Conservation (phyloP, 2,329 filamentous ascomycete species). For the Harringtonia aguacate region DNA sequence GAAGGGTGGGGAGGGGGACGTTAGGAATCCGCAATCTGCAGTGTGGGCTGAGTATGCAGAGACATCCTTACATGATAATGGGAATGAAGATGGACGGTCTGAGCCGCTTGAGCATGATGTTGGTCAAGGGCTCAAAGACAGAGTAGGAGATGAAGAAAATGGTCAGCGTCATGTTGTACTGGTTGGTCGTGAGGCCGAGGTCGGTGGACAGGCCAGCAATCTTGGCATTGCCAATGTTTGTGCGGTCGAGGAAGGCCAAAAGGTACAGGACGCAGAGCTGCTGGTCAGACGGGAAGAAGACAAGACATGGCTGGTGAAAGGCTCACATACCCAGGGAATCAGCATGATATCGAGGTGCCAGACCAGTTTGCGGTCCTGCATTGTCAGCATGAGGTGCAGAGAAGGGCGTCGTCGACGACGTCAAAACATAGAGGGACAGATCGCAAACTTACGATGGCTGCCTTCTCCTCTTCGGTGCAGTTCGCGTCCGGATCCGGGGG, state of each 20-base stretch:
- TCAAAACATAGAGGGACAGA: too few species aligned
- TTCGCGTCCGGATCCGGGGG: slow-evolving; percentile 21
- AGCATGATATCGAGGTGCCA: slow-evolving; percentile 21
- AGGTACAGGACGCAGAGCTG: slow-evolving; percentile 61
- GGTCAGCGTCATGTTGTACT: slow-evolving; percentile 67
- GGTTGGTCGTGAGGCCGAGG: slow-evolving; percentile 46
- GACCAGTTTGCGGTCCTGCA: slow-evolving; percentile 22
- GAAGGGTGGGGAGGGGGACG: too few species aligned
- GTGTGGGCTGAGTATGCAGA: too few species aligned
- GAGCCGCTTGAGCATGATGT: slow-evolving; percentile 67
- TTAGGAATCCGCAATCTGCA: too few species aligned
- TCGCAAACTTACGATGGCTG: slow-evolving; percentile 16
- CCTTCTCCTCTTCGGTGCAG: slow-evolving; percentile 18
- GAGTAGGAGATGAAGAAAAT: slow-evolving; percentile 85
- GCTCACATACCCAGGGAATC: slow-evolving; percentile 22
- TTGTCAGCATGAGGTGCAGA: too few species aligned
- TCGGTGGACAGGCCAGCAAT: slow-evolving; percentile 44
- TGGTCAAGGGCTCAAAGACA: slow-evolving; percentile 67
- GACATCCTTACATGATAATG: slow-evolving; percentile 58
- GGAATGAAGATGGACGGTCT: slow-evolving; percentile 73
- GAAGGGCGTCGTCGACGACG: too few species aligned
- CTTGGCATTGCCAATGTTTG: slow-evolving; percentile 66
- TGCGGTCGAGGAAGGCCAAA: slow-evolving; percentile 63
- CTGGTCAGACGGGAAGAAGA: not conserved
- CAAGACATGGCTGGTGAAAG: not conserved